phyloP scores from a whole-genome alignment of 2,329 filamentous ascomycete species.

The Alternaria arborescens region DNA sequence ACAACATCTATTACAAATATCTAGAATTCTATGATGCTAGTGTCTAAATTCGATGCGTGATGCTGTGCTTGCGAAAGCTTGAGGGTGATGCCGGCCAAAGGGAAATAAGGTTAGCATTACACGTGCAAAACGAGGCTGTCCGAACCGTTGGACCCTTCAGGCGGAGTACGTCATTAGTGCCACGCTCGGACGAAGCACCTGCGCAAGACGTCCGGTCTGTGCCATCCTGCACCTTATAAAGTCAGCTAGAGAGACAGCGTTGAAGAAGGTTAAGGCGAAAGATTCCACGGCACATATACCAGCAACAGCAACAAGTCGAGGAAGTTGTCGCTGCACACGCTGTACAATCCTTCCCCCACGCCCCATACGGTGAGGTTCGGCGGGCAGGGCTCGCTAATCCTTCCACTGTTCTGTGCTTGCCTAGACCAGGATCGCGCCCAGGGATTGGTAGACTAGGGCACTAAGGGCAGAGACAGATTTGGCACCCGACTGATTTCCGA shows the following conservation, averaged over 20 bases:
- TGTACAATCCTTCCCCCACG: conserved; percentile 9
- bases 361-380: conserved; percentile 28
- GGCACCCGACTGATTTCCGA: conserved; percentile 30
- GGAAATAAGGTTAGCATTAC: conserved; percentile 1
- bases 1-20: conserved; percentile 19
- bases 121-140: conserved; percentile 15
- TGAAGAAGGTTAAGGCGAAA: not conserved
- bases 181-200: conserved; percentile 14
- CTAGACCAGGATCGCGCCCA: conserved; percentile 18
- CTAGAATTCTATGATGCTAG: not conserved
- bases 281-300: not conserved
- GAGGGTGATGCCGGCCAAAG: not conserved
- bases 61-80: not conserved
- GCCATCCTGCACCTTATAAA: not conserved
- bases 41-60: not conserved
- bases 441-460: conserved; percentile 24
- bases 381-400: conserved; percentile 28
- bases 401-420: conserved; percentile 19
- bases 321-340: conserved; percentile 1
- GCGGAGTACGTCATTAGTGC: conserved; percentile 16
- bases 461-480: conserved; percentile 22
- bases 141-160: conserved; percentile 12
- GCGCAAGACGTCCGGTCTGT: conserved; percentile 3
- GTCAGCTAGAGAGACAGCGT: not conserved
- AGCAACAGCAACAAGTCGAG: not conserved